These are phyloP conservation scores for Neurospora tetraspora DNA, from an alignment of 495 filamentous ascomycete species.

Conservation along the genomic window DNA sequence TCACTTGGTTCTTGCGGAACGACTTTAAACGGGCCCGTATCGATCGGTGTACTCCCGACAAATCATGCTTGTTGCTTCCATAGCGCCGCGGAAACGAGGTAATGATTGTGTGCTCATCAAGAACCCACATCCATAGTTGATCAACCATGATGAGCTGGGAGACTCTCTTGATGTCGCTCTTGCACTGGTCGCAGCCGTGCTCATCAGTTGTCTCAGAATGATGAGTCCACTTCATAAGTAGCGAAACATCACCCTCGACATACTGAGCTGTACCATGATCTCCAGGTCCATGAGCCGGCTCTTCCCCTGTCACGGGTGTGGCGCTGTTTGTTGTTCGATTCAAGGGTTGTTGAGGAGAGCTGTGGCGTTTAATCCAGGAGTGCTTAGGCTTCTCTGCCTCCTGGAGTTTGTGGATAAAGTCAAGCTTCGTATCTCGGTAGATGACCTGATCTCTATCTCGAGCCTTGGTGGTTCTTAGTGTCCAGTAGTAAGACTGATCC, in stretches of 20 bases:
- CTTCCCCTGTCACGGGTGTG: rapidly evolving
- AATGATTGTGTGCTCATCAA: constrained; percentile 54
- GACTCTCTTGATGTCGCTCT: constrained; percentile 30
- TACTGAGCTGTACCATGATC: not conserved
- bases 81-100: constrained; percentile 60
- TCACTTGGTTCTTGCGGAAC: constrained; percentile 44
- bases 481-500: constrained; percentile 60
- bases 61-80: constrained; percentile 57
- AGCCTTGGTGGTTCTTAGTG: constrained; percentile 45
- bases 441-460: constrained; percentile 63
- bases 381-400: constrained; percentile 9
- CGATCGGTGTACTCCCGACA: constrained; percentile 52
- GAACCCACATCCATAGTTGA: constrained; percentile 66
- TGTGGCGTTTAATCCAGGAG: not conserved
- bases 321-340: not conserved
- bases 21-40: constrained; percentile 30
- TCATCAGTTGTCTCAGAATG: constrained; percentile 6
- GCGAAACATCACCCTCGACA: not conserved
- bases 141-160: constrained; percentile 66
- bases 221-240: constrained; percentile 5
- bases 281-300: not conserved
- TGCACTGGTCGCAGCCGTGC: constrained; percentile 18
- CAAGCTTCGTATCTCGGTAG: constrained; percentile 31
- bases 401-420: not conserved
- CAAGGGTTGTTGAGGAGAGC: not conserved